Conservation (phyloP, 192 early-diverging fungal species). For the Blastocladiella britannica region DNA sequence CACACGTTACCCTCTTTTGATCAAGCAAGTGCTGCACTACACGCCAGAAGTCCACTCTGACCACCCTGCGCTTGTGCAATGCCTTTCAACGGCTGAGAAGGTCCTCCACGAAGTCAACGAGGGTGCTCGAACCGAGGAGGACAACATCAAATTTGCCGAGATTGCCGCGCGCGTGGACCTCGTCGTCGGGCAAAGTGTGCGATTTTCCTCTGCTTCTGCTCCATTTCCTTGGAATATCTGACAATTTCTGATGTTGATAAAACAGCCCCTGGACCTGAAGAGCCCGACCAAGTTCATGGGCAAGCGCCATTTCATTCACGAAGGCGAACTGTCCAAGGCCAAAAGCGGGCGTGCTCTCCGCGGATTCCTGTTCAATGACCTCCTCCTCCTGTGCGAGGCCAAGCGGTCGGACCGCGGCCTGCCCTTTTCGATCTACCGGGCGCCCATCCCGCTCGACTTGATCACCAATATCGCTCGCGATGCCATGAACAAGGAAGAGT, state of each 20-base stretch:
- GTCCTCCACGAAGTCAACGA: slow-evolving; percentile 59
- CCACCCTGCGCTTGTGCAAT: slow-evolving; percentile 42
- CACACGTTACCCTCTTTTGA: slow-evolving; percentile 63
- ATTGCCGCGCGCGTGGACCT: neutral
- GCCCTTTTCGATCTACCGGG: neutral
- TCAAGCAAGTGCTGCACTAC: slow-evolving; percentile 60
- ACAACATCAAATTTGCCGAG: neutral
- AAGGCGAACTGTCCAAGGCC: slow-evolving; percentile 23
- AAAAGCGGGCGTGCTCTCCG: slow-evolving; percentile 31
- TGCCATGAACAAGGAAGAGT: neutral
- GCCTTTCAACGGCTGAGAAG: slow-evolving; percentile 42
- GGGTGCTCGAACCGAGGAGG: slow-evolving; percentile 45
- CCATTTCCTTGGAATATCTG: neutral
- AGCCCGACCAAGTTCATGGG: slow-evolving; percentile 18
- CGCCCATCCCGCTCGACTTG: neutral
- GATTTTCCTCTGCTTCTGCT: neutral
- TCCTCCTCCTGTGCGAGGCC: slow-evolving; percentile 20
- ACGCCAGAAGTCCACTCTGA: slow-evolving; percentile 66
- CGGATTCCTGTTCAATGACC: slow-evolving; percentile 31
- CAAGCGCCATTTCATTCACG: slow-evolving; percentile 19
- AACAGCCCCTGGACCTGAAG: slow-evolving; percentile 15
- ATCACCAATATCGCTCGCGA: neutral
- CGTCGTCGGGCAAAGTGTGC: neutral
- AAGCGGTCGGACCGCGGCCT: neutral
- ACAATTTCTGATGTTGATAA: too few relatives aligned